Evolutionary conservation across 2,329 filamentous ascomycete species (phyloP).

Genomic region (Cladophialophora immunda): DNA sequence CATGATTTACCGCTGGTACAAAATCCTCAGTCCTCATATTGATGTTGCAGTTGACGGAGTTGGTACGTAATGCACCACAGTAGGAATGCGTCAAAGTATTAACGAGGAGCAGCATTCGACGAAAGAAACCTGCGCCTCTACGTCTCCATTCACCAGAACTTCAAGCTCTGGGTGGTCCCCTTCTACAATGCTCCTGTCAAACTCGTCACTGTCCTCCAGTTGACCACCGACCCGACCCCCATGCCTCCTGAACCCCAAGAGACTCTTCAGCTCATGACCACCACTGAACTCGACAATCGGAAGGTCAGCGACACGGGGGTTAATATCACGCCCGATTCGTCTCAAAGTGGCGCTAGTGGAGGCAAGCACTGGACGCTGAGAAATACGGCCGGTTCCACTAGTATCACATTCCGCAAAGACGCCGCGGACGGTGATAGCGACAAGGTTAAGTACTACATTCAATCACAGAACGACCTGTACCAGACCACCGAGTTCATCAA

Average conservation of each 20-base stretch:
- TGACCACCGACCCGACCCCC: conserved; percentile 60
- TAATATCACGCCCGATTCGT: conserved; percentile 8
- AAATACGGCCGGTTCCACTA: neutral
- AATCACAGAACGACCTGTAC: conserved; percentile 81
- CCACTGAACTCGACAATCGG: neutral
- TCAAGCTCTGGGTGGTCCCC: conserved; percentile 79
- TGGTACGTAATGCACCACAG: conserved; percentile 50
- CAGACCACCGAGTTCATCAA: conserved; percentile 78
- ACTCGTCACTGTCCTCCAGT: conserved; percentile 73
- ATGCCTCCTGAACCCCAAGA: conserved; percentile 55
- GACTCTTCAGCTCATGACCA: conserved; percentile 21
- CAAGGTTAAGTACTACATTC: conserved; percentile 69
- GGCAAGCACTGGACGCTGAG: neutral
- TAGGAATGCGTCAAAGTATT: neutral
- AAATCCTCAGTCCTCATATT: conserved; percentile 79
- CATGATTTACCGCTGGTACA: conserved; percentile 83
- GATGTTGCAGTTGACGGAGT: conserved; percentile 71
- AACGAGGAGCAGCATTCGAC: conserved; percentile 68
- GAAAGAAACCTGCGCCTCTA: conserved; percentile 72
- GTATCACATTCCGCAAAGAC: neutral
- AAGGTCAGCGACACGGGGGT: neutral
- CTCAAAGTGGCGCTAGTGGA: neutral
- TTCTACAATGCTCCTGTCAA: conserved; percentile 74
- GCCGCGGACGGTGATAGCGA: neutral
- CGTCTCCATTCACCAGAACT: conserved; percentile 76